Conservation (phyloP, 2,329 filamentous ascomycete species). For the Torrubiella hemipterigena region DNA sequence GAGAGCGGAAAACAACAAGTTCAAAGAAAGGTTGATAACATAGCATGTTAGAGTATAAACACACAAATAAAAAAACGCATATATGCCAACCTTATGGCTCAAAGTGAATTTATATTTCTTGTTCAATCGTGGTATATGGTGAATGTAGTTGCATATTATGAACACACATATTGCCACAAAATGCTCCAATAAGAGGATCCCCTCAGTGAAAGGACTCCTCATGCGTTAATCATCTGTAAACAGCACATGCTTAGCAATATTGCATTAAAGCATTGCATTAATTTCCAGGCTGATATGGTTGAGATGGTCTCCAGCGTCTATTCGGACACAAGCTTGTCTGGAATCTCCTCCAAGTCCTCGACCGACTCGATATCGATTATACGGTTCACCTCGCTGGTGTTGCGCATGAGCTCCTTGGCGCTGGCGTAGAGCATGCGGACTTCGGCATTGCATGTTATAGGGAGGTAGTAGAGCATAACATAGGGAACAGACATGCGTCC, state of each 20-base stretch:
- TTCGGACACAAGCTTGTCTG: conserved; percentile 42
- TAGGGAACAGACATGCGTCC: conserved; percentile 85
- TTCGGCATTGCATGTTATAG: conserved; percentile 78
- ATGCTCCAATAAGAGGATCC: too few relatives aligned
- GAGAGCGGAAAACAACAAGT: too few relatives aligned
- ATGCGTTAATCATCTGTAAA: too few relatives aligned
- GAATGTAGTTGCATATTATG: conserved; percentile 13
- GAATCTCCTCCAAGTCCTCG: conserved; percentile 76
- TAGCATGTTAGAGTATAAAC: too few relatives aligned
- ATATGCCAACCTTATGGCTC: too few relatives aligned
- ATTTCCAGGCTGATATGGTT: background rate
- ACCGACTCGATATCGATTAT: conserved; percentile 74
- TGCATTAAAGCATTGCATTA: conserved; percentile 4
- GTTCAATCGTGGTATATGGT: too few relatives aligned
- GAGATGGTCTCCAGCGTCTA: too few relatives aligned
- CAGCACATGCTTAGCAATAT: conserved; percentile 1
- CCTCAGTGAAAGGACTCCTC: too few relatives aligned
- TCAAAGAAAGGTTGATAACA: too few relatives aligned
- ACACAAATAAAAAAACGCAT: too few relatives aligned
- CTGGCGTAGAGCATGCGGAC: conserved; percentile 89
- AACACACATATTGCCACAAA: conserved; percentile 9
- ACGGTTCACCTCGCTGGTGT: conserved; percentile 77
- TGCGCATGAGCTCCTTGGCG: conserved; percentile 91
- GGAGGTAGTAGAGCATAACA: conserved; percentile 88
- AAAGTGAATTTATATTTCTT: too few relatives aligned